phyloP scores from a whole-genome alignment of 176 grass and related monocot species.

The Pharus latifolius region DNA sequence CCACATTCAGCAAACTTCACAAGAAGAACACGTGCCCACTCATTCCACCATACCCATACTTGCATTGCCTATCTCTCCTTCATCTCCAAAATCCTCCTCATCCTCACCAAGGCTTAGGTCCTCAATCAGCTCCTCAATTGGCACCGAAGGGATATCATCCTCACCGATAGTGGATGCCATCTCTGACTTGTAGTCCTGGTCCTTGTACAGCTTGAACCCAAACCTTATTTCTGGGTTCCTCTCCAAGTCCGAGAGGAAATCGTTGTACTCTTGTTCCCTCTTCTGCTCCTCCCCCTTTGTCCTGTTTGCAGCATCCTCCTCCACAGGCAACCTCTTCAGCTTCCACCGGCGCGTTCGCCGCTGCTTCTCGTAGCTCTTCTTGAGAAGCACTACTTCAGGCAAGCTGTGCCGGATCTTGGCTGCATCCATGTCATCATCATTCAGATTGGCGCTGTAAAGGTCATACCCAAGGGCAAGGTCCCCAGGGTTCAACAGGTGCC shows the following conservation, averaged over 20 bases:
- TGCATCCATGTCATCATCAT: constrained; percentile 64
- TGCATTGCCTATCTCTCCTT: background rate
- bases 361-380: constrained; percentile 91
- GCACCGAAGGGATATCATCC: constrained; percentile 56
- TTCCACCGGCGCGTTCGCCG: constrained; percentile 38
- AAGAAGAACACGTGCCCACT: background rate
- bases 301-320: constrained; percentile 36
- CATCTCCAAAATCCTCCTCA: constrained; percentile 20
- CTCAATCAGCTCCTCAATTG: constrained; percentile 66
- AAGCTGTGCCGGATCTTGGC: constrained; percentile 40
- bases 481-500: constrained; percentile 63
- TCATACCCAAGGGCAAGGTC: constrained; percentile 88
- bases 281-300: constrained; percentile 63
- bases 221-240: constrained; percentile 37
- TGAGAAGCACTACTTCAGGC: constrained; percentile 76
- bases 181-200: constrained; percentile 75
- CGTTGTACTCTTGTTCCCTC: constrained; percentile 51
- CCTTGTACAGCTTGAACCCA: constrained; percentile 43
- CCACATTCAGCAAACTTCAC: background rate
- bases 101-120: constrained; percentile 53
- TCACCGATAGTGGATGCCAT: constrained; percentile 63
- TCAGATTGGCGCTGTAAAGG: constrained; percentile 59
- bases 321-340: constrained; percentile 57
- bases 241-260: constrained; percentile 62
- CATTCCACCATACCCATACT: constrained; percentile 32